Base-by-base conservation (phyloP, 2,329 filamentous ascomycete species). In the Neopestalotiopsis sp. region DNA sequence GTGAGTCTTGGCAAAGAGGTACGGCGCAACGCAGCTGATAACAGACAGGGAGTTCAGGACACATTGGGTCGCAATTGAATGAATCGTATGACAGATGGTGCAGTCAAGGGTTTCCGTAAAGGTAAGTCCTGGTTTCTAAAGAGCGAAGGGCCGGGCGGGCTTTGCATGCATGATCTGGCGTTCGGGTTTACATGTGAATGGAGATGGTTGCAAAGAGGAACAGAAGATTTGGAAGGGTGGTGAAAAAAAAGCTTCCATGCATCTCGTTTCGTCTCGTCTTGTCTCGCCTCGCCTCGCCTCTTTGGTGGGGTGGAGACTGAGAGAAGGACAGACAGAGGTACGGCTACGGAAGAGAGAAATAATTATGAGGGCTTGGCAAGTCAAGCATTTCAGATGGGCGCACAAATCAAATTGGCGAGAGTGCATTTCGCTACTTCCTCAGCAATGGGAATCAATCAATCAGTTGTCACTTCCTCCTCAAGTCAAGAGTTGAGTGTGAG, bases 131-230 rank as follows among this genome's bases (percentile, higher is more conserved):
- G 57, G 30, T 13, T 32, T 30, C 20, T 10, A 59, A 34, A 59
- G 20, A 28, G 24, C 24, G 57, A 30, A 14, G 57, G 57, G 20
- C 71, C 61, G 70, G 71, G 71, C 32, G 68, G 71, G 57, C 45
- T 57, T 45, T 28, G n/a, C 63, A 34, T 66, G 63, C 63, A 57
- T 57, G n/a, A 59, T 24, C 34, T 38, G 57, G 57, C 57, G 57
- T 30, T 38, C 57, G 28, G 34, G 61, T 24, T 30, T 42, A 38
- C 61, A 63, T 38, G 61, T 42, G 61, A 63, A 63, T 63, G 28
- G 20, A 34, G 32, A 40, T 34, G 59, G 32, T 34, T 62, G 28
- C 13, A 14, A 38, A 30, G 34, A 34, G 59, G 30, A 34, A 62
- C 17, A 20, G 32, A 34, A 34, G 20, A 17, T 14, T 20, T 20